Conservation (phyloP, 1,139 yeast species). For the Debaryomyces coudertii region DNA sequence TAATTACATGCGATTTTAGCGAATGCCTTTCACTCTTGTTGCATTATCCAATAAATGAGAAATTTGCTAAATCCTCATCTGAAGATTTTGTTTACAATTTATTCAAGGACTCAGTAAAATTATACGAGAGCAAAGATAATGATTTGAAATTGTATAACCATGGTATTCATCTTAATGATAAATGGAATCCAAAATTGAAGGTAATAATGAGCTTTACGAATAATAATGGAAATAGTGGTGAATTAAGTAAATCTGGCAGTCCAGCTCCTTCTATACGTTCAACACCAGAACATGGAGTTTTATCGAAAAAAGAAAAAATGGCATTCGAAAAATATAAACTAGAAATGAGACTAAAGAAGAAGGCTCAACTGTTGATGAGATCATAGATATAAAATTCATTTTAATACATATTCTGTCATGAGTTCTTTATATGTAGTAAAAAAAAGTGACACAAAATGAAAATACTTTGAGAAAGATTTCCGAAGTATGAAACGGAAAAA, state of each 20-base stretch:
- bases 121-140: constrained; percentile 32
- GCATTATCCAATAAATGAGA: constrained; percentile 53
- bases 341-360: constrained; percentile 50
- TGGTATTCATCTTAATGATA: constrained; percentile 40
- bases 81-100: constrained; percentile 28
- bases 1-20: constrained; percentile 60
- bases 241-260: constrained; percentile 20
- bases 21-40: constrained; percentile 61
- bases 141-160: constrained; percentile 46
- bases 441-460: constrained; percentile 7
- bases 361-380: constrained; percentile 41
- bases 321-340: constrained; percentile 46
- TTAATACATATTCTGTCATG: constrained; percentile 7
- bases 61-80: constrained; percentile 16
- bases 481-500: background rate
- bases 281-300: background rate
- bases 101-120: constrained; percentile 34
- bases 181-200: constrained; percentile 40
- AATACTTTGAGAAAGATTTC: background rate
- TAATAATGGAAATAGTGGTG: constrained; percentile 23
- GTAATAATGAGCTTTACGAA: constrained; percentile 36
- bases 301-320: constrained; percentile 35
- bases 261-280: constrained; percentile 13
- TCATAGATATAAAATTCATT: constrained; percentile 9
- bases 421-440: background rate